These are phyloP conservation scores for Atkinsonella hypoxylon DNA, from an alignment of 2,329 filamentous ascomycete species.

Conservation along the genomic window DNA sequence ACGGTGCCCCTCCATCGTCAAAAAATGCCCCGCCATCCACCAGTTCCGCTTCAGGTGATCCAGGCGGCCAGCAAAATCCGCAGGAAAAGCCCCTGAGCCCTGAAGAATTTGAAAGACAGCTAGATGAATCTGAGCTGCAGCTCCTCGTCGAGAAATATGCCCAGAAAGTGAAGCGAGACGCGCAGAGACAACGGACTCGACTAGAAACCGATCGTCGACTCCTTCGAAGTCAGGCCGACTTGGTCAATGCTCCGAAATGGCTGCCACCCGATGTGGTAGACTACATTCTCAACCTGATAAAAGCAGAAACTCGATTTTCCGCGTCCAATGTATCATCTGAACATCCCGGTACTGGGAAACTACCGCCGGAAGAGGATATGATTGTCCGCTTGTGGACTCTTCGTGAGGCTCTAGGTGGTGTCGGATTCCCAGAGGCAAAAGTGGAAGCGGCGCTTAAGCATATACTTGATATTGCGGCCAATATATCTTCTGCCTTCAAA, in stretches of 20 bases:
- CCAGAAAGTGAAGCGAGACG: slow-evolving; percentile 67
- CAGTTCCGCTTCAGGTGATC: slow-evolving; percentile 4
- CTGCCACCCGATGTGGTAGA: slow-evolving; percentile 68
- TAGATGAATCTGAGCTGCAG: slow-evolving; percentile 86
- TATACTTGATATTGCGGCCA: slow-evolving; percentile 54
- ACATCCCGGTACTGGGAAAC: slow-evolving; percentile 32
- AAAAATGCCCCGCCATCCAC: slow-evolving; percentile 17
- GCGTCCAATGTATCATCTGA: slow-evolving; percentile 38
- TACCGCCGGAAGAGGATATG: slow-evolving; percentile 63
- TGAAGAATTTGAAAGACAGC: slow-evolving; percentile 79
- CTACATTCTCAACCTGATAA: slow-evolving; percentile 61
- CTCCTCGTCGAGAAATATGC: slow-evolving; percentile 75
- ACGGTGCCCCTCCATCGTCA: slow-evolving; percentile 10
- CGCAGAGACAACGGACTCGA: slow-evolving; percentile 60
- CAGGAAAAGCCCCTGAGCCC: slow-evolving; percentile 50
- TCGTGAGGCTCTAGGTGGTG: slow-evolving; percentile 55
- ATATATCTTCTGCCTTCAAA: slow-evolving; percentile 42
- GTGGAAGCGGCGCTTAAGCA: slow-evolving; percentile 53
- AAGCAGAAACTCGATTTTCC: slow-evolving; percentile 50
- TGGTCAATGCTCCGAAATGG: slow-evolving; percentile 65
- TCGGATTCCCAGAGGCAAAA: slow-evolving; percentile 54
- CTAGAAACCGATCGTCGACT: slow-evolving; percentile 78
- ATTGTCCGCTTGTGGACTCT: slow-evolving; percentile 76
- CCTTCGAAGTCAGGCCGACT: slow-evolving; percentile 65
- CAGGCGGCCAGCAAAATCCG: slow-evolving; percentile 4